Evolutionary conservation across 768 basidiomycete species (phyloP).

Genomic region (Mrakia hoshinonis): DNA sequence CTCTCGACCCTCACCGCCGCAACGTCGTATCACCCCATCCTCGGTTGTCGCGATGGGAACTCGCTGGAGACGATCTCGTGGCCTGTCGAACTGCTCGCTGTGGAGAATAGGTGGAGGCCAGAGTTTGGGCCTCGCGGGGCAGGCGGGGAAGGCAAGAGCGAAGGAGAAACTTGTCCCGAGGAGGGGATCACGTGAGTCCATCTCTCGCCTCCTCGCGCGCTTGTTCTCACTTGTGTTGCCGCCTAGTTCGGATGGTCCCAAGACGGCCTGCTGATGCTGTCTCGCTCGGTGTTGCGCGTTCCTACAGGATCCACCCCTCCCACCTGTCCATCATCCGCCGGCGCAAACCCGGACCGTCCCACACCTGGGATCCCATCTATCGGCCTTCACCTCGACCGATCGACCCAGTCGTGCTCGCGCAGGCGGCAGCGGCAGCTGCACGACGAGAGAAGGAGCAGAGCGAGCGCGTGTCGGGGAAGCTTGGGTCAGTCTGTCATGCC

Average conservation of each 20-base stretch:
- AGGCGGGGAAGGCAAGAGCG: too few species aligned
- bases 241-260: not conserved
- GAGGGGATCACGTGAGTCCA: conserved; percentile 6
- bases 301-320: not conserved
- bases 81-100: not conserved
- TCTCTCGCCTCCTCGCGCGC: not conserved
- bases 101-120: not conserved
- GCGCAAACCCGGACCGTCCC: not conserved
- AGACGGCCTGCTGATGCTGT: too few species aligned
- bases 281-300: too few species aligned
- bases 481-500: too few species aligned
- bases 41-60: not conserved
- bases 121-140: not conserved
- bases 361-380: conserved; percentile 7
- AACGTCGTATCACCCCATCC: not conserved
- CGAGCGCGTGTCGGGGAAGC: too few species aligned
- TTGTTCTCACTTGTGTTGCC: not conserved
- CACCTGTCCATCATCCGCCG: conserved; percentile 12
- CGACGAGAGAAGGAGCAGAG: too few species aligned
- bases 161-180: not conserved
- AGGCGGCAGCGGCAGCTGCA: not conserved
- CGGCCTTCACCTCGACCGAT: not conserved
- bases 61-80: not conserved
- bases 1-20: not conserved
- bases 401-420: too few species aligned